These are phyloP conservation scores for Cinnamomum micranthum DNA, from an alignment of 164 flowering plant species.

Conservation along the genomic window DNA sequence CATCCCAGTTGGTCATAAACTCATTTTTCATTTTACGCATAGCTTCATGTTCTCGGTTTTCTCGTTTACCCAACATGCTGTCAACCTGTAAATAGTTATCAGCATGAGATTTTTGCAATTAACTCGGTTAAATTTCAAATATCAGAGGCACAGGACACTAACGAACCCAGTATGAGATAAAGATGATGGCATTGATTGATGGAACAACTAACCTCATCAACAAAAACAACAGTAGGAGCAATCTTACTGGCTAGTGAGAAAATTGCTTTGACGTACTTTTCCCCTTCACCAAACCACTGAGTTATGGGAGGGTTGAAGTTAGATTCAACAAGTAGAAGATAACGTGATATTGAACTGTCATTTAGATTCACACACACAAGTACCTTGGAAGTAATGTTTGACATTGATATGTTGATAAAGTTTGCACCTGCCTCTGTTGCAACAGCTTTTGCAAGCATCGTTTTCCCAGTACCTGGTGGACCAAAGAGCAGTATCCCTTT, in stretches of 20 bases:
- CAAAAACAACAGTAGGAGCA: constrained; percentile 41
- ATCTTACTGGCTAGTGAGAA: constrained; percentile 43
- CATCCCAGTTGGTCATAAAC: constrained; percentile 51
- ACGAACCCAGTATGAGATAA: not conserved
- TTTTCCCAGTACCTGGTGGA: constrained; percentile 98
- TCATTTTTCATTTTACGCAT: constrained; percentile 46
- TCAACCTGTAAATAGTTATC: constrained; percentile 41
- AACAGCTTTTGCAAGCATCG: constrained; percentile 98
- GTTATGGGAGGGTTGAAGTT: constrained; percentile 4
- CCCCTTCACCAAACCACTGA: constrained; percentile 48
- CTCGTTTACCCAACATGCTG: constrained; percentile 39
- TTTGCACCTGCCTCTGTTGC: constrained; percentile 98
- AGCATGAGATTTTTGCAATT: no score
- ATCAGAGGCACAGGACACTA: not conserved
- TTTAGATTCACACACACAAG: not conserved
- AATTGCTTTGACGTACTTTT: constrained; percentile 42
- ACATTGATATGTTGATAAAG: constrained; percentile 95
- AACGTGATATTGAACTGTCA: not conserved
- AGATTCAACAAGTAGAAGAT: constrained; percentile 7
- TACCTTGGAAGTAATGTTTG: constrained; percentile 95
- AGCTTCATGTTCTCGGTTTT: constrained; percentile 40
- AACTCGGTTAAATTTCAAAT: no score
- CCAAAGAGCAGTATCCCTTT: constrained; percentile 95
- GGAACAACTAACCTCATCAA: constrained; percentile 44
- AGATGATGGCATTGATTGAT: not conserved